A percentile compares a stretch with the other conserved stretches of the same genome.
phyloP scores from a whole-genome alignment of 257 asterid species.

The Agastache rugosa region DNA sequence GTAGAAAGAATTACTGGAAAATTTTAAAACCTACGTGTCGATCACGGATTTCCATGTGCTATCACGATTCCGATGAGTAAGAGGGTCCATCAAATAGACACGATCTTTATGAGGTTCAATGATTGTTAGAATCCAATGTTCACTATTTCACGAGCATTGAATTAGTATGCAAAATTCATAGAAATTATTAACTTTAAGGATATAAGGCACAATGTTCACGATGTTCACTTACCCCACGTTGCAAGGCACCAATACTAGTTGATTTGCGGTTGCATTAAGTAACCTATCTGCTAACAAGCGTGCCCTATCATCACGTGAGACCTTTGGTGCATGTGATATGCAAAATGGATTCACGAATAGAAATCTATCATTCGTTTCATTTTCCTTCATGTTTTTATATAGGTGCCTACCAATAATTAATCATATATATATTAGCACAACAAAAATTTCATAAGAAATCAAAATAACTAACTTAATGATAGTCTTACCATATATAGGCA shows the following conservation, averaged over 20 bases:
- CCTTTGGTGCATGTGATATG: background rate
- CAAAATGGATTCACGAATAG: background rate
- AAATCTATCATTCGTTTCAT: background rate
- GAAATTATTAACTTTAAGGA: too few relatives aligned
- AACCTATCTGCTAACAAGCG: background rate
- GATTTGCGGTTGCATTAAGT: background rate
- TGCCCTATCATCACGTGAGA: background rate
- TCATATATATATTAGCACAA: background rate
- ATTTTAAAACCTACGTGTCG: background rate
- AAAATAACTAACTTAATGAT: background rate
- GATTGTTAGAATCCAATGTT: too few relatives aligned
- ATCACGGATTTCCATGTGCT: background rate
- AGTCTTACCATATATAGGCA: background rate
- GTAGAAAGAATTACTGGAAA: background rate
- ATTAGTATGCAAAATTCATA: too few relatives aligned
- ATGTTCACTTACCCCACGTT: background rate
- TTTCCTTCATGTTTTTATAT: background rate
- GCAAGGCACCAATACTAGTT: background rate
- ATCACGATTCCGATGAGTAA: background rate
- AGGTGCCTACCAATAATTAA: background rate
- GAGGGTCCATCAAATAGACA: too few relatives aligned
- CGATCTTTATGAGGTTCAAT: too few relatives aligned
- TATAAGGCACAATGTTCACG: too few relatives aligned
- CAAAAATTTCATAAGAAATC: background rate
- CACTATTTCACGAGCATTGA: too few relatives aligned